Evolutionary conservation across 148 eudicot genomes (phyloP), one percentile per base, ranked within the genome.

Genomic region (Pharnaceum exiguum): DNA sequence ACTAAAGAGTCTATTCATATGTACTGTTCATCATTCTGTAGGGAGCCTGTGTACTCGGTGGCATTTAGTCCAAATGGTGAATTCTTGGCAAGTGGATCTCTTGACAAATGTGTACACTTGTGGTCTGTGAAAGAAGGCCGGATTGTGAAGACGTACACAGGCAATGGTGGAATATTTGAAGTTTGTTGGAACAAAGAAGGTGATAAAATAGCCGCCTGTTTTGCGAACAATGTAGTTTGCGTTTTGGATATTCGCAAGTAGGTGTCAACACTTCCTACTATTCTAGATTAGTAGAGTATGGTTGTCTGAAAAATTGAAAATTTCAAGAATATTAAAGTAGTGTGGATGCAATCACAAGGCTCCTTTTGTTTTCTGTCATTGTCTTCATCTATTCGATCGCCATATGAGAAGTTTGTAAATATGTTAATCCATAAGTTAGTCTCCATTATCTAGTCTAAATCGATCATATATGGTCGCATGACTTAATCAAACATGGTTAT

Each of bases 131-230:
- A 83, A 62, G 89, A 86, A 62, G 78, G 65, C 28, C 78, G 66
- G 63, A 70, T 86, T 4, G 77, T 80, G 53, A 80, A 72, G 67
- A 77, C 86, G 3, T 86, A 71, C 70, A 72, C 46, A 0, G 77
- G 95, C 25, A 69, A 66, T 65, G 86, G 95, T n/a, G 82, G 82
- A 24, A 80, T 82, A 11, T 83, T 86, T 43, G 89, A 82, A 67
- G 95, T 83, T 10, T 80, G 84, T 55, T 86, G 95, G 95, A 82
- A 86, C 74, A 78, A 76, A 71, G 79, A 82, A 55, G 95, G 89
- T 25, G 71, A 80, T 57, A 86, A 73, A 58, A 64, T 86, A 28
- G 95, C 89, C 27, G 89, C 78, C 13, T 86, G 83, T 60, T 86
- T 71, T 25, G 76, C 84, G 10, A 65, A 82, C 76, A 76, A 74